phyloP scores from a whole-genome alignment of 2,329 filamentous ascomycete genomes.

The Sordariomycetes sp. region DNA sequence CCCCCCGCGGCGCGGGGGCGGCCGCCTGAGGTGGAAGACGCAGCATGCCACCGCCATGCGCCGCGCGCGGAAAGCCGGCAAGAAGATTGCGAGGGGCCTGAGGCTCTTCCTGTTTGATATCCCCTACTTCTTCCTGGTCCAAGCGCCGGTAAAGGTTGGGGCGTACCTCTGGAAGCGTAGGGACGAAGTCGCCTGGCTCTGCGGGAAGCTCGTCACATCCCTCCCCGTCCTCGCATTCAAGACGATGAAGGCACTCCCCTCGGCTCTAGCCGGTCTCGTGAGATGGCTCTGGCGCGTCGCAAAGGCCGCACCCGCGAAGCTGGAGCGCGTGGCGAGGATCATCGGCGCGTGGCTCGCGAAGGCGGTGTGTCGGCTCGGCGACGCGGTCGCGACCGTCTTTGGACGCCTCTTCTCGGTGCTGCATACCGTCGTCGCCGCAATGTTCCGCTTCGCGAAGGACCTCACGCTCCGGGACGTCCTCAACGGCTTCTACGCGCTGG shows the following conservation, averaged over 20 bases:
- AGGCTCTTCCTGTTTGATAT: slow-evolving; percentile 12
- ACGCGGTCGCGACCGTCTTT: slow-evolving; percentile 12
- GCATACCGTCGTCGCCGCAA: slow-evolving; percentile 20
- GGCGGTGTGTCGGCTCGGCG: slow-evolving; percentile 13
- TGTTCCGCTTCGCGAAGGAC: slow-evolving; percentile 17
- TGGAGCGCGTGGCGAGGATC: slow-evolving; percentile 10
- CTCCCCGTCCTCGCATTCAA: slow-evolving; percentile 10
- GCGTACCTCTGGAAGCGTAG: slow-evolving; percentile 13
- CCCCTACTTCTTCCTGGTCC: slow-evolving; percentile 16
- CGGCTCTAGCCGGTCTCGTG: slow-evolving; percentile 10
- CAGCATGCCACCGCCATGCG: slow-evolving; percentile 16
- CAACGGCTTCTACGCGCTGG: slow-evolving; percentile 18
- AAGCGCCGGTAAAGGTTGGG: slow-evolving; percentile 11
- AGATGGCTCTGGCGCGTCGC: slow-evolving; percentile 5
- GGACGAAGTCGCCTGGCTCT: slow-evolving; percentile 15
- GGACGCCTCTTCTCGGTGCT: slow-evolving; percentile 17
- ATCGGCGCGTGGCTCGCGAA: slow-evolving; percentile 15
- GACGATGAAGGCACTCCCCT: slow-evolving; percentile 12
- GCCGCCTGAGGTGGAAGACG: slow-evolving; percentile 21
- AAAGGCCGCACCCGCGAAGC: slow-evolving; percentile 12
- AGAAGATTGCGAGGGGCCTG: slow-evolving; percentile 12
- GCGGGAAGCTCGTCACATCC: slow-evolving; percentile 12
- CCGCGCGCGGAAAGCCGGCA: slow-evolving; percentile 10
- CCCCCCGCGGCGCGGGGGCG: slow-evolving; percentile 22
- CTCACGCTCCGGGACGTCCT: slow-evolving; percentile 25